A percentile compares a stretch with the other conserved stretches of the same genome.
Conservation (phyloP, 1,284 basidiomycete genomes). For the Rhodofomes roseus region DNA sequence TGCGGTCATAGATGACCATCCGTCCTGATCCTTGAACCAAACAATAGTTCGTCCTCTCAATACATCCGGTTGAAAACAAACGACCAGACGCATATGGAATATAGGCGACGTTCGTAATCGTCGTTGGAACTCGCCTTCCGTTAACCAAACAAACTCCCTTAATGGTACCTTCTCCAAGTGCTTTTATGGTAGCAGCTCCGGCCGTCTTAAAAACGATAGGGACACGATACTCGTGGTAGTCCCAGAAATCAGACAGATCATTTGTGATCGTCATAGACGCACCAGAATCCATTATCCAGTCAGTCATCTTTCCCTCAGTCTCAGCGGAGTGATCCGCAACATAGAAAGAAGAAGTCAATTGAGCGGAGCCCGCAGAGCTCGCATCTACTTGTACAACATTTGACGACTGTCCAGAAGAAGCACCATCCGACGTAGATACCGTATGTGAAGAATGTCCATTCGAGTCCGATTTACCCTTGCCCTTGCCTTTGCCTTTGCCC, state of each 20-base stretch:
- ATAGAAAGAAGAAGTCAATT: not conserved
- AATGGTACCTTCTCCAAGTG: not conserved
- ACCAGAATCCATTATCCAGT: not conserved
- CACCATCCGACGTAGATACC: not conserved
- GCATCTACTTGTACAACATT: not conserved
- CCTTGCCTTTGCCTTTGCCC: not conserved
- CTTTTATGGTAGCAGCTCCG: not conserved
- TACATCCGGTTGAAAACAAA: too few species aligned
- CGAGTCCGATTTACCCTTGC: not conserved
- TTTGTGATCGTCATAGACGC: not conserved
- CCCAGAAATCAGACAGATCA: not conserved
- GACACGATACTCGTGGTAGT: not conserved
- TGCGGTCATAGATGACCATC: too few species aligned
- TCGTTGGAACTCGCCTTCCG: too few species aligned
- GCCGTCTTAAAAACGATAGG: not conserved
- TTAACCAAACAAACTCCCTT: not conserved
- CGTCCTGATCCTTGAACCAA: too few species aligned
- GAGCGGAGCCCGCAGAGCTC: not conserved
- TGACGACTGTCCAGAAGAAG: not conserved
- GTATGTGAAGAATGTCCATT: not conserved
- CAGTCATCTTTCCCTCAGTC: not conserved
- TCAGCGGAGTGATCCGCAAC: not conserved
- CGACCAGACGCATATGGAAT: too few species aligned
- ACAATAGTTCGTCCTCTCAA: too few species aligned
- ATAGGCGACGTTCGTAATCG: too few species aligned